These are phyloP conservation scores for Ustilago hordei DNA, from an alignment of 1,284 basidiomycete genomes.

Conservation along the genomic window DNA sequence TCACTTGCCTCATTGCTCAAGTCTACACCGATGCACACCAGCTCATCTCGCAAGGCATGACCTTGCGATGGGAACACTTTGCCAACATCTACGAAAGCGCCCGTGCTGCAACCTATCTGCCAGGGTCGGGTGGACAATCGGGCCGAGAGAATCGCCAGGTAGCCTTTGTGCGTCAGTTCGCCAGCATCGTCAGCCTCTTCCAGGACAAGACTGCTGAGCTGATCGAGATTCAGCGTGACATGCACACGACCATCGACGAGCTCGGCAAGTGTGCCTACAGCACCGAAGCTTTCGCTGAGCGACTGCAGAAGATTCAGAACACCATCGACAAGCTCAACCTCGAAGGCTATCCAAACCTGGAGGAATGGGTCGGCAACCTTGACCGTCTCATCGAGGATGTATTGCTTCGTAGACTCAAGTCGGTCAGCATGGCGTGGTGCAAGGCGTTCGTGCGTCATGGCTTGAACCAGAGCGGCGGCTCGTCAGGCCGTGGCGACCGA, in stretches of 20 bases:
- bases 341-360: constrained; percentile 97
- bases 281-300: constrained; percentile 81
- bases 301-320: constrained; percentile 85
- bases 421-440: constrained; percentile 89
- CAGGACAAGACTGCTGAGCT: constrained; percentile 94
- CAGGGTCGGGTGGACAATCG: constrained; percentile 50
- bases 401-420: constrained; percentile 80
- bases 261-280: constrained; percentile 87
- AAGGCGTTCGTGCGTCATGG: constrained; percentile 75
- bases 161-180: constrained; percentile 93
- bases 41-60: constrained; percentile 74
- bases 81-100: constrained; percentile 68
- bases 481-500: constrained; percentile 13
- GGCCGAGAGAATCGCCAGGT: constrained; percentile 82
- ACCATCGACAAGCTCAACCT: constrained; percentile 93
- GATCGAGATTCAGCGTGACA: constrained; percentile 89
- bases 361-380: constrained; percentile 90
- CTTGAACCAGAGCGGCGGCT: constrained; percentile 16
- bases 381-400: constrained; percentile 88
- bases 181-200: constrained; percentile 81
- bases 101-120: constrained; percentile 73
- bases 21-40: constrained; percentile 59
- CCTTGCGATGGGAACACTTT: constrained; percentile 95
- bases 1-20: constrained; percentile 79
- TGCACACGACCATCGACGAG: constrained; percentile 79